A percentile compares a stretch with the other conserved stretches of the same genome.
These are phyloP conservation scores for Euphorbia tirucalli DNA, from an alignment of 345 rosid genomes.

Conservation along the genomic window DNA sequence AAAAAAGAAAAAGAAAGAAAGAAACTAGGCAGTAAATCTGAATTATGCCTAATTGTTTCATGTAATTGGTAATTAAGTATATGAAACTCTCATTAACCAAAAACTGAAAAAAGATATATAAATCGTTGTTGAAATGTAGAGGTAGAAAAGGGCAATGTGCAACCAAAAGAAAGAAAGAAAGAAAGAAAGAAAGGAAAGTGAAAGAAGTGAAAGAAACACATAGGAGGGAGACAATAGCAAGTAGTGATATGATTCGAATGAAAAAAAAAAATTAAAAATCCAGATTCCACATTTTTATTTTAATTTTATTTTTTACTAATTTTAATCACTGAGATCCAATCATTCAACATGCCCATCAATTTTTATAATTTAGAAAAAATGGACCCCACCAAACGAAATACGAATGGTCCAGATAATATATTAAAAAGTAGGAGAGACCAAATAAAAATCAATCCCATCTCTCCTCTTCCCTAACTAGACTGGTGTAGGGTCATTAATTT, in stretches of 20 bases:
- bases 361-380: not conserved
- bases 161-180: no score
- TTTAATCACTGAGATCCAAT: constrained; percentile 24
- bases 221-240: not conserved
- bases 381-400: not conserved
- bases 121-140: no score
- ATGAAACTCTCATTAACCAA: no score
- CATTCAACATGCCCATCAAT: constrained; percentile 36
- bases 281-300: constrained; percentile 14
- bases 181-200: no score
- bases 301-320: not conserved
- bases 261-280: constrained; percentile 1
- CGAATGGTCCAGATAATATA: constrained; percentile 34
- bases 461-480: not conserved
- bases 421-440: not conserved
- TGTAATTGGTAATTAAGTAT: no score
- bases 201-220: not conserved
- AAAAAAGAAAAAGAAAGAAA: no score
- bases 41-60: no score
- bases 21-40: no score
- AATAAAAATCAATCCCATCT: constrained; percentile 5
- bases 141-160: not conserved
- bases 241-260: not conserved
- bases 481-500: constrained; percentile 36
- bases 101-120: no score